Conservation (phyloP, 2,329 filamentous ascomycete species). For the Aspergillus udagawae region DNA sequence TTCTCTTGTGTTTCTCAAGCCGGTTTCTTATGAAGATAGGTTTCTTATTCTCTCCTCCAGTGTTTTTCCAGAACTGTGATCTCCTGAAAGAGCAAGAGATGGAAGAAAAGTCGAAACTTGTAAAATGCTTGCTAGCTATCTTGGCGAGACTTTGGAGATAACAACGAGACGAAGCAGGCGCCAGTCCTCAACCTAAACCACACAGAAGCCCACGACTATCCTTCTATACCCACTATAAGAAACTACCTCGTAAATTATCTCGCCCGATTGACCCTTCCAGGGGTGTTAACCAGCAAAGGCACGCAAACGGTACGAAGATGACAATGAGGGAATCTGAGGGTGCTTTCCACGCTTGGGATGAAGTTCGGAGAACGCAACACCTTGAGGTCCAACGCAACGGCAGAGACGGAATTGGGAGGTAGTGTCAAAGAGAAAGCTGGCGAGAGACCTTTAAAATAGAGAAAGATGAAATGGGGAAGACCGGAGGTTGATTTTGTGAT, state of each 20-base stretch:
- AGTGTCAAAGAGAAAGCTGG: not conserved
- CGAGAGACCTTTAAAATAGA: not conserved
- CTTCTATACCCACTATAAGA: conserved; percentile 17
- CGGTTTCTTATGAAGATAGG: conserved; percentile 12
- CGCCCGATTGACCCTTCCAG: conserved; percentile 17
- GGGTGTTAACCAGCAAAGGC: conserved; percentile 16
- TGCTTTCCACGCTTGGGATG: not conserved
- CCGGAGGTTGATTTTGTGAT: not conserved
- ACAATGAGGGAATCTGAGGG: not conserved
- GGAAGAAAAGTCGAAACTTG: conserved; percentile 37
- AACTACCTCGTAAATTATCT: conserved; percentile 20
- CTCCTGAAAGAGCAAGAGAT: conserved; percentile 32
- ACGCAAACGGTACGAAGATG: conserved; percentile 7
- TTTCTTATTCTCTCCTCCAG: conserved; percentile 21
- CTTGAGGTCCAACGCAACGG: not conserved
- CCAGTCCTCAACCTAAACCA: conserved; percentile 25
- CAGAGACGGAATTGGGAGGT: not conserved
- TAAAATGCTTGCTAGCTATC: conserved; percentile 46
- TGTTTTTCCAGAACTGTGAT: conserved; percentile 19
- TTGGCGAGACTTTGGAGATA: conserved; percentile 36
- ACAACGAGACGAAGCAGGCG: conserved; percentile 33
- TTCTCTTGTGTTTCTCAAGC: conserved; percentile 7
- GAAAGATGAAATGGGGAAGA: conserved; percentile 1
- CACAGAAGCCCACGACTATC: conserved; percentile 24
- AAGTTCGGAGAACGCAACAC: not conserved